Percentiles rank a stretch among this genome's conserved stretches.
These are phyloP conservation scores for Naegleria fowleri DNA, from an alignment of 208 protist genomes.

Conservation along the genomic window DNA sequence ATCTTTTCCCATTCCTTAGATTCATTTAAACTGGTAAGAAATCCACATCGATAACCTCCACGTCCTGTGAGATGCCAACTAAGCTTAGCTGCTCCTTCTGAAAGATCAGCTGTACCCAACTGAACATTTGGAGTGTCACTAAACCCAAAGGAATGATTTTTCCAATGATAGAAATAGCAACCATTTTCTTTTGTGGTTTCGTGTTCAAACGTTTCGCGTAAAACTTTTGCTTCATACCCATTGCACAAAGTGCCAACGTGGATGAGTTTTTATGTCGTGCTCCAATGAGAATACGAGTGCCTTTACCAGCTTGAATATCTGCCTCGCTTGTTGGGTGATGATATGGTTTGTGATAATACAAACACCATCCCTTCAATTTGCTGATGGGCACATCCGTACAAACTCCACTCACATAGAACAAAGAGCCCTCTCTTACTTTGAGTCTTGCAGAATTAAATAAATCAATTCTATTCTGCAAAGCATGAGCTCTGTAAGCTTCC, in stretches of 20 bases:
- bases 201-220: not conserved
- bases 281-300: not conserved
- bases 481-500: constrained; percentile 10
- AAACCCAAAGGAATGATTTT: not conserved
- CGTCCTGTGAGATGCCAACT: constrained; percentile 20
- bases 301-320: not conserved
- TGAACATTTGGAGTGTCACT: not conserved
- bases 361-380: not conserved
- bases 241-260: not conserved
- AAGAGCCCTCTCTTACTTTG: constrained; percentile 3
- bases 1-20: constrained; percentile 4
- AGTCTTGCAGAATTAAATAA: not conserved
- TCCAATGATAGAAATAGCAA: constrained; percentile 6
- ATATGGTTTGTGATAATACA: not conserved
- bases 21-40: not conserved
- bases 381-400: not conserved
- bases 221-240: not conserved
- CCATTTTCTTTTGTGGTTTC: constrained; percentile 13
- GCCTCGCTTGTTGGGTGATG: not conserved
- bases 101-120: constrained; percentile 7
- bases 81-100: not conserved
- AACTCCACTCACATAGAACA: constrained; percentile 5
- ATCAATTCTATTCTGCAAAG: not conserved
- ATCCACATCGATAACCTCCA: constrained; percentile 9
- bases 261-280: not conserved